A percentile compares a stretch with the other conserved stretches of the same genome.
Conservation (phyloP, 768 basidiomycete genomes). For the Lactarius trivialis region DNA sequence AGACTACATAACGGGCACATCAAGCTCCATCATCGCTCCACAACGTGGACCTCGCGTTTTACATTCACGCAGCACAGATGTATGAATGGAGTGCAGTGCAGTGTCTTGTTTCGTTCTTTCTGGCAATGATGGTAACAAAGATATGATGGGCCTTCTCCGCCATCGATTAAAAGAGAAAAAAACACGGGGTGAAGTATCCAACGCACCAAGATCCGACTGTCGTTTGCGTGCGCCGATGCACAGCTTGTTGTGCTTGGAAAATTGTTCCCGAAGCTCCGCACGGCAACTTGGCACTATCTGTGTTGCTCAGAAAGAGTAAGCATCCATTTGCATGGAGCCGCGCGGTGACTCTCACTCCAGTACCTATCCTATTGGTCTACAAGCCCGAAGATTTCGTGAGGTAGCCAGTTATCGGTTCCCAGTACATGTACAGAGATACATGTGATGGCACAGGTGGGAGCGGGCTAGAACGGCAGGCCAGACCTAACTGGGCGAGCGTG, state of each 20-base stretch:
- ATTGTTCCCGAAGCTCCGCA: neutral
- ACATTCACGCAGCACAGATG: neutral
- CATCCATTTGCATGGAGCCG: neutral
- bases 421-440: neutral
- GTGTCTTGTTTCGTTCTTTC: neutral
- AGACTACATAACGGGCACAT: neutral
- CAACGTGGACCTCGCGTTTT: neutral
- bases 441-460: neutral
- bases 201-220: neutral
- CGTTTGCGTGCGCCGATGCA: neutral
- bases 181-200: neutral
- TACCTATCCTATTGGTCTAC: neutral
- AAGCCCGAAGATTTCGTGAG: neutral
- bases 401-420: neutral
- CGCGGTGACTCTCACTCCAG: neutral
- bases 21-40: neutral
- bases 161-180: neutral
- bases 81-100: neutral
- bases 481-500: neutral
- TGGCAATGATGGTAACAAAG: neutral
- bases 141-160: neutral
- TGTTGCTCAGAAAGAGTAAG: neutral
- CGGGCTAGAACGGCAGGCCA: neutral
- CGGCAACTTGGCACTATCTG: neutral
- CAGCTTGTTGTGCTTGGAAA: neutral